A percentile compares a stretch with the other conserved stretches of the same genome.
Conservation (phyloP, 192 early-diverging fungal species). For the Coemansia sp. region DNA sequence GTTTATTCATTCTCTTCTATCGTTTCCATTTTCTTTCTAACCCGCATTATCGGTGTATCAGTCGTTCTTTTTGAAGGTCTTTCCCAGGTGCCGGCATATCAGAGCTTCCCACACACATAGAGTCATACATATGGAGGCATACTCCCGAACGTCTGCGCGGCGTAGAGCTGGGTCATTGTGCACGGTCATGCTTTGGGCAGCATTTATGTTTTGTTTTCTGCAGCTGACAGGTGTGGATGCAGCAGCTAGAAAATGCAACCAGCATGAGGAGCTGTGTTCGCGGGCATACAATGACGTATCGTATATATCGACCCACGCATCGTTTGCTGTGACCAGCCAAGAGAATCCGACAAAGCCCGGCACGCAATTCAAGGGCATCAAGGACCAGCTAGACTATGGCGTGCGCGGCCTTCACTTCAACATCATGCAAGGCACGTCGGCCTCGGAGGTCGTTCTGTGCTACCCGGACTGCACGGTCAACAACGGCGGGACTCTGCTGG, state of each 20-base stretch:
- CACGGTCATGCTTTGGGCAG: background rate
- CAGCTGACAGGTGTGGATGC: slow-evolving; percentile 17
- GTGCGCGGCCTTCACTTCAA: slow-evolving; percentile 50
- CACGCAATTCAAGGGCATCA: slow-evolving; percentile 47
- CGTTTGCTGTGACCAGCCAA: slow-evolving; percentile 30
- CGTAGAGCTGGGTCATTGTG: background rate
- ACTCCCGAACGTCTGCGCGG: background rate
- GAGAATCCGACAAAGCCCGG: slow-evolving; percentile 21
- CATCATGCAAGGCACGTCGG: slow-evolving; percentile 30
- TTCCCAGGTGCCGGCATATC: background rate
- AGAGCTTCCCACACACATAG: slow-evolving; percentile 3
- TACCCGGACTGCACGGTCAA: slow-evolving; percentile 45
- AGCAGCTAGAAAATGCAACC: slow-evolving; percentile 32
- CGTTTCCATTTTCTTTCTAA: too few relatives aligned
- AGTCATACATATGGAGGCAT: background rate
- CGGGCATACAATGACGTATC: slow-evolving; percentile 48
- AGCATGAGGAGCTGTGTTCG: slow-evolving; percentile 41
- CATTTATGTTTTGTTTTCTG: slow-evolving; percentile 8
- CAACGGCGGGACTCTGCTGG: slow-evolving; percentile 37
- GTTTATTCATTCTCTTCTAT: too few relatives aligned
- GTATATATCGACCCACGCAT: slow-evolving; percentile 41
- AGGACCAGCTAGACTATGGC: slow-evolving; percentile 43
- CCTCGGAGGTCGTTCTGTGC: slow-evolving; percentile 28
- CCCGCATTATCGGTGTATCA: too few relatives aligned
- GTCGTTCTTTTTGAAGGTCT: too few relatives aligned